These are phyloP conservation scores for Coniochaeta hoffmannii DNA, from an alignment of 2,329 filamentous ascomycete species.

Conservation along the genomic window DNA sequence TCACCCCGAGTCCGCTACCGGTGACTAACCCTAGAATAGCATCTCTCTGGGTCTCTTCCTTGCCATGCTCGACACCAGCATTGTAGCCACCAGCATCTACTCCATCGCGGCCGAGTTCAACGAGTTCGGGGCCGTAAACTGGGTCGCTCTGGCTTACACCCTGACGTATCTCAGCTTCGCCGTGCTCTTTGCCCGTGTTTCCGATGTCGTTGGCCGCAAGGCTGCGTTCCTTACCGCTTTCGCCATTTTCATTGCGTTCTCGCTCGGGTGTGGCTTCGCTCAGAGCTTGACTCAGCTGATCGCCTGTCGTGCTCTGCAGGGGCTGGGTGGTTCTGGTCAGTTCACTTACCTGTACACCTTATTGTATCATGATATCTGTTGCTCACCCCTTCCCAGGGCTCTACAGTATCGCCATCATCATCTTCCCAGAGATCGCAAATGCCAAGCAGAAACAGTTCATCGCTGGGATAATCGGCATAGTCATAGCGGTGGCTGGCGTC, in stretches of 20 bases:
- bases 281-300: slow-evolving; percentile 37
- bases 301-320: slow-evolving; percentile 40
- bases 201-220: slow-evolving; percentile 47
- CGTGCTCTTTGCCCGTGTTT: slow-evolving; percentile 45
- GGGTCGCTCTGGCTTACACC: slow-evolving; percentile 49
- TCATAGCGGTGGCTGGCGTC: slow-evolving; percentile 40
- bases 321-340: slow-evolving; percentile 42
- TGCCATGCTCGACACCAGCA: slow-evolving; percentile 51
- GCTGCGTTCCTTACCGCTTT: slow-evolving; percentile 43
- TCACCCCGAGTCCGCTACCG: slow-evolving; percentile 5
- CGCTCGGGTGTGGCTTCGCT: slow-evolving; percentile 45
- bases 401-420: slow-evolving; percentile 50
- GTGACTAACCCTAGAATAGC: slow-evolving; percentile 20
- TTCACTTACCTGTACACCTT: not conserved
- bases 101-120: slow-evolving; percentile 46
- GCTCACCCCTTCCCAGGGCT: slow-evolving; percentile 25
- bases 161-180: slow-evolving; percentile 50
- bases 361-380: not conserved
- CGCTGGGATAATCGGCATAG: slow-evolving; percentile 38
- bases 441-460: slow-evolving; percentile 31
- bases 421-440: slow-evolving; percentile 43
- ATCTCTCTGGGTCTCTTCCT: slow-evolving; percentile 47
- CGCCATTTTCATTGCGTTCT: slow-evolving; percentile 48
- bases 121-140: slow-evolving; percentile 37
- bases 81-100: slow-evolving; percentile 51